Base-by-base conservation (phyloP, 2,329 filamentous ascomycete genomes). In the Fusarium incarnatum region DNA sequence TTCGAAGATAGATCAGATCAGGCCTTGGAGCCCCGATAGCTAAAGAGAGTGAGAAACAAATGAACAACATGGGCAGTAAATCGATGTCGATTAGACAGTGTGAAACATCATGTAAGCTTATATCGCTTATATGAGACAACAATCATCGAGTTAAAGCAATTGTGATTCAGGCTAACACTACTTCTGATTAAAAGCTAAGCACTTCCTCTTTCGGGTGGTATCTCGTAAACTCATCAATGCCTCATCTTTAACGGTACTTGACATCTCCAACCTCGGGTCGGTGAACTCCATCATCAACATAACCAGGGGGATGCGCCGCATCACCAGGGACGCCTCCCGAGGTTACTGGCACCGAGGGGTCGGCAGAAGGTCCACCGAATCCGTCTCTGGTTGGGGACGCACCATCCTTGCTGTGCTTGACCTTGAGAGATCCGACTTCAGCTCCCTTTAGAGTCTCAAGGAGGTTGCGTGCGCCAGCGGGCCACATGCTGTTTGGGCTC, bases 381-480 rank as follows among this genome's bases (percentile, higher is more conserved):
- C 59, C 53, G 47, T 60, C 46, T 8, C 56, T 49, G 20, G 67
- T 64, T 3, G 64, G 59, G 10, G 55, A 32, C 10, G 48, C 58
- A 23, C 59, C 41, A 4, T 66, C 64, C 44, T 69, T 72, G 25
- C 59, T 62, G 10, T 68, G 56, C 64, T 72, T 74, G 37, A 66
- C 62, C 55, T 65, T 70, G 41, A 76, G 53, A 3, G 61, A 71
- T 18, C 76, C 77, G 1, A 76, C 75, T 63, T 81, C 79, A 32
- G 79, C 79, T 27, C 75, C 77, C 57, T 69, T 75, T 11, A 81
- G 67, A 5, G 76, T 74, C 41, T 79, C 76, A 9, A 77, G 69
- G 3, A 81, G 65, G 4, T 66, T 64, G 10, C 75, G 75, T 4
- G 77, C 76, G 11, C 79, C 79, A 4, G 70, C 66, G 5, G 78